Evolutionary conservation across 495 filamentous ascomycete species (phyloP).

Genomic region (Polyplosphaeria fusca): DNA sequence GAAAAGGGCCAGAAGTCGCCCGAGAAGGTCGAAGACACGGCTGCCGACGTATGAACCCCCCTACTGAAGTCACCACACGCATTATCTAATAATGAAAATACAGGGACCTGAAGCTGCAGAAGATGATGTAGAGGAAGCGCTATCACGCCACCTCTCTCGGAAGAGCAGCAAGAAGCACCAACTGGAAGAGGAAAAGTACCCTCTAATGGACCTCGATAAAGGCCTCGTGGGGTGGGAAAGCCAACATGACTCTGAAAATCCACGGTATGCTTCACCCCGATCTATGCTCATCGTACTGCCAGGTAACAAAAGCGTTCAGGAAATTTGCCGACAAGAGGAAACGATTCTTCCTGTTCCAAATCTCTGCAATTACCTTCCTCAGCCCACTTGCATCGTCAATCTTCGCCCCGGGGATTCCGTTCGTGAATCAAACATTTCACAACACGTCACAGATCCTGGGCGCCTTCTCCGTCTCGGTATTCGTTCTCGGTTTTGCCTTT

Average conservation of each 20-base stretch:
- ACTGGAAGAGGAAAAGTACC: constrained; percentile 17
- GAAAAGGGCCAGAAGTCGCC: neutral
- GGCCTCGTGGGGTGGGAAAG: constrained; percentile 28
- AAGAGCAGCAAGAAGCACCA: constrained; percentile 21
- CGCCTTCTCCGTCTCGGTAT: constrained; percentile 56
- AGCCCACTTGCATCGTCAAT: constrained; percentile 33
- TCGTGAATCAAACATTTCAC: constrained; percentile 21
- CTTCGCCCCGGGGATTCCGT: constrained; percentile 28
- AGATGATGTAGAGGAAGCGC: constrained; percentile 14
- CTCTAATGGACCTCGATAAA: constrained; percentile 25
- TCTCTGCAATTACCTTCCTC: constrained; percentile 40
- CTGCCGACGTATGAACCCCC: neutral
- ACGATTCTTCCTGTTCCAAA: constrained; percentile 45
- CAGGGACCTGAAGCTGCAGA: neutral
- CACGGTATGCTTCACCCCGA: too few relatives aligned
- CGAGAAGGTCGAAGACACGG: neutral
- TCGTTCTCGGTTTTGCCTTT: constrained; percentile 58
- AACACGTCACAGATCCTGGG: constrained; percentile 45
- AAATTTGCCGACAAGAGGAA: constrained; percentile 47
- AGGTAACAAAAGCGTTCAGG: constrained; percentile 20
- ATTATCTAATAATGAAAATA: neutral
- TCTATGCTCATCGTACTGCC: neutral
- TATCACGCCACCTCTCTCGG: constrained; percentile 24
- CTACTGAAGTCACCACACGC: neutral
- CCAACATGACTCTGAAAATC: constrained; percentile 28